Percentiles rank a stretch among this genome's conserved stretches.
Evolutionary conservation across 2,329 filamentous ascomycete species (phyloP).

Genomic region (Dothideomycetes sp.): DNA sequence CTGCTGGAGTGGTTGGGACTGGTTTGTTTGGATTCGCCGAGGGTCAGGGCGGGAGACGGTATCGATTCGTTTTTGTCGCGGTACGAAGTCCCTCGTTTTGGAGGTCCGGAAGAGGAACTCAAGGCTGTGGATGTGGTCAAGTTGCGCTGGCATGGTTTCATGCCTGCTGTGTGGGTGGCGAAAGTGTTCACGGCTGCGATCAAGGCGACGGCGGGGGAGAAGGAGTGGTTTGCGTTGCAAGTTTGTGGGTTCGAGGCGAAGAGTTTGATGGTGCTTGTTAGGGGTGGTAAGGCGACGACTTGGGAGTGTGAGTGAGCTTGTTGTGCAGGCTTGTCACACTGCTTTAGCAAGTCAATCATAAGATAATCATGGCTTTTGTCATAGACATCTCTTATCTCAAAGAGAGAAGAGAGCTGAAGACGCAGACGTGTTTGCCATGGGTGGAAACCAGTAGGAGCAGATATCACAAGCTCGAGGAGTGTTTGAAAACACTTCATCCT

Average conservation of each 20-base stretch:
- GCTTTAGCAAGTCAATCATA: too few species aligned
- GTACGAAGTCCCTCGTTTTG: conserved; percentile 44
- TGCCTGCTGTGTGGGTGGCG: conserved; percentile 24
- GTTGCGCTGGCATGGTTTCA: conserved; percentile 33
- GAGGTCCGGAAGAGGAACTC: conserved; percentile 5
- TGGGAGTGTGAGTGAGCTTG: conserved; percentile 21
- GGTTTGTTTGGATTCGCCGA: conserved; percentile 53
- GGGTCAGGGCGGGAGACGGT: conserved; percentile 44
- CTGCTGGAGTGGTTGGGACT: conserved; percentile 68
- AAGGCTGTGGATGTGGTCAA: conserved; percentile 20
- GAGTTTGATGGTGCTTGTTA: conserved; percentile 19
- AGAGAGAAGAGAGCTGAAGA: too few species aligned
- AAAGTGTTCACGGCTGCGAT: conserved; percentile 17
- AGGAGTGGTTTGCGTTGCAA: conserved; percentile 21
- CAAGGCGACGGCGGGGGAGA: conserved; percentile 14
- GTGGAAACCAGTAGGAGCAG: too few species aligned
- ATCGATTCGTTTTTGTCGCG: conserved; percentile 60
- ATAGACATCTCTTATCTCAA: too few species aligned
- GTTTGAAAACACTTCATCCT: too few species aligned
- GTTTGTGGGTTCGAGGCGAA: conserved; percentile 19
- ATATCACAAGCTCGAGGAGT: too few species aligned
- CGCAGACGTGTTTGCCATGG: too few species aligned
- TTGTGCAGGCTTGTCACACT: too few species aligned
- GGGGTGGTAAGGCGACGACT: conserved; percentile 14
- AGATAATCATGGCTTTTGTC: too few species aligned